These are phyloP conservation scores for Ophiosphaerella herpotricha DNA, from an alignment of 2,329 filamentous ascomycete genomes.

Conservation along the genomic window DNA sequence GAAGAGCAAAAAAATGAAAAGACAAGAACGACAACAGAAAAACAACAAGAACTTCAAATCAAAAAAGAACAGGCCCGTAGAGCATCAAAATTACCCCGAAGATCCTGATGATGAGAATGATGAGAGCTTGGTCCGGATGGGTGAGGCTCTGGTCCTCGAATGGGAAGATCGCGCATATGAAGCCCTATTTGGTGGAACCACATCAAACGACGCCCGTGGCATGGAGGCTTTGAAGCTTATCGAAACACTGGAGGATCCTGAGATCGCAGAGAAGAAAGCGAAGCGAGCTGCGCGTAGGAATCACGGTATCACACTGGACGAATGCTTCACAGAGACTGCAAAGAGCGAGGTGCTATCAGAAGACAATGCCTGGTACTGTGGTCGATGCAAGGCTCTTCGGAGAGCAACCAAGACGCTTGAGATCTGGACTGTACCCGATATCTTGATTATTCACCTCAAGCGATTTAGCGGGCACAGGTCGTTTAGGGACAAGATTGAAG, in stretches of 20 bases:
- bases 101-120: conserved; percentile 50
- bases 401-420: conserved; percentile 96
- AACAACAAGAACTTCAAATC: conserved; percentile 42
- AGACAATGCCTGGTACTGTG: conserved; percentile 97
- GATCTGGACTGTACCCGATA: conserved; percentile 94
- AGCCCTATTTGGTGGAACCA: conserved; percentile 63
- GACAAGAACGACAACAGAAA: conserved; percentile 34
- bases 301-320: conserved; percentile 80
- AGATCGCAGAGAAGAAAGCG: conserved; percentile 66
- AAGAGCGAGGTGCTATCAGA: conserved; percentile 92
- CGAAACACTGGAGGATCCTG: conserved; percentile 60
- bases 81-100: conserved; percentile 34
- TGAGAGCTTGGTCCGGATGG: conserved; percentile 73
- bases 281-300: conserved; percentile 69
- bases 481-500: conserved; percentile 88
- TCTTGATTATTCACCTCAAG: conserved; percentile 93
- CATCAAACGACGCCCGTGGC: conserved; percentile 60
- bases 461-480: conserved; percentile 85
- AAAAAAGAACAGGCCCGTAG: conserved; percentile 36
- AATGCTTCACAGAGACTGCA: conserved; percentile 93
- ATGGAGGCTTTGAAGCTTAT: conserved; percentile 62
- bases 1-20: conserved; percentile 39
- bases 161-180: conserved; percentile 77
- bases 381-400: conserved; percentile 89
- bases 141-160: conserved; percentile 85